Base-by-base conservation (phyloP, 306 rosid genomes). In the Aeschynomene evenia region DNA sequence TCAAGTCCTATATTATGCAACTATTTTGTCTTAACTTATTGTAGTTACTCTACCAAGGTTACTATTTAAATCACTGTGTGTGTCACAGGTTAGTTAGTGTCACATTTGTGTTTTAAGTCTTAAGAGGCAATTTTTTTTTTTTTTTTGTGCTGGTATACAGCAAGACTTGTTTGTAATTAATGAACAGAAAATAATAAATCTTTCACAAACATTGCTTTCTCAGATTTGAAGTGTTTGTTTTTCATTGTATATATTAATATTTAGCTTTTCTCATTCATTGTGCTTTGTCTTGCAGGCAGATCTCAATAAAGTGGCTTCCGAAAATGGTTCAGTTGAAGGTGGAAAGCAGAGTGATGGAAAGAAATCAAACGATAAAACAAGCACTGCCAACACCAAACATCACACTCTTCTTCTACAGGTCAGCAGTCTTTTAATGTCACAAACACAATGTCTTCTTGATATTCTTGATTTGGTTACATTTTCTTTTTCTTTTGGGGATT, bases 351-450 rank as follows among this genome's bases (percentile, higher is more conserved):
- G 22, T 33, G 77, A 84, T 29, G 85, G 71, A 64, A 80, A 85
- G 71, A 80, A 71, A 63, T 77, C 74, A 26, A 79, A 79, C 48
- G 81, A 79, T 66, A 79, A 62, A 53, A 22, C 75, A 59, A 66
- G 60, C 31, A 54, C 83, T 24, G 71, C 49, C 56, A 80, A 33
- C 57, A 58, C 77, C 2, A 92, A 90, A 82, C 98, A 93, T 71
- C 98, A 93, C 85, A 71, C 85, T 39, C 85, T 93, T 81, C 79
- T 93, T 79, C 68, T 93, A 68, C 88, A 88, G 96, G 98, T 93
- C 63, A 58, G 52, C 49, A 49, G 16, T 49, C 65, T 63, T 66
- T 52, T 37, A 61, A 64, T 23, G 40, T 46, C 13, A 11, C n/a
- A n/a, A n/a, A n/a, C 13, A 11, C 59, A 46, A 9, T 60, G 36